Evolutionary conservation across 768 basidiomycete species (phyloP).

Genomic region (Strobilomyces dryophilus): DNA sequence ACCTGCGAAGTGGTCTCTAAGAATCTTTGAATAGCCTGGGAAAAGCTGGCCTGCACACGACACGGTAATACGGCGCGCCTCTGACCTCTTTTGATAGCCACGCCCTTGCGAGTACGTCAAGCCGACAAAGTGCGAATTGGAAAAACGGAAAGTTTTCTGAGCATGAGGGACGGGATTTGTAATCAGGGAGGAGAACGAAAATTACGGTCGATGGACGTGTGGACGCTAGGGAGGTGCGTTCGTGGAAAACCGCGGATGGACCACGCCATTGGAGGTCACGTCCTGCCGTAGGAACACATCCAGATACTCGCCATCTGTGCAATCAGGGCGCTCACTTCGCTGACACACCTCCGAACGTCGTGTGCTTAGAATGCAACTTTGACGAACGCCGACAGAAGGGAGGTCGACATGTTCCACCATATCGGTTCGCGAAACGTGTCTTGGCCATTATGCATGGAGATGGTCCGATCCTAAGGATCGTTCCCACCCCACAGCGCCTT

Average conservation of each 20-base stretch:
- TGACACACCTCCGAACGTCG: slow-evolving; percentile 7
- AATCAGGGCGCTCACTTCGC: neutral
- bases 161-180: neutral
- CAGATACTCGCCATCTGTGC: neutral
- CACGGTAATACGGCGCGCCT: neutral
- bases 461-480: slow-evolving; percentile 6
- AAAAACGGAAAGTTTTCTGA: slow-evolving; percentile 5
- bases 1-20: neutral
- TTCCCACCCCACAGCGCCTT: slow-evolving; percentile 25
- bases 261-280: neutral
- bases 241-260: slow-evolving; percentile 9
- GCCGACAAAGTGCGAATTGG: slow-evolving; percentile 1
- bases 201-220: neutral
- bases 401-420: neutral
- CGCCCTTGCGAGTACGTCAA: neutral
- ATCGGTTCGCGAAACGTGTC: neutral
- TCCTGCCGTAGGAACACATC: neutral
- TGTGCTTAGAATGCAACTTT: slow-evolving; percentile 8
- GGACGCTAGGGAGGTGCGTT: slow-evolving; percentile 1
- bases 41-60: neutral
- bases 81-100: neutral
- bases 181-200: neutral
- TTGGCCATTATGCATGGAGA: slow-evolving; percentile 5
- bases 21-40: neutral
- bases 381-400: slow-evolving; percentile 10